Evolutionary conservation across 805 yeast genomes (phyloP).

Genomic region (Kuraishia capsulata): DNA sequence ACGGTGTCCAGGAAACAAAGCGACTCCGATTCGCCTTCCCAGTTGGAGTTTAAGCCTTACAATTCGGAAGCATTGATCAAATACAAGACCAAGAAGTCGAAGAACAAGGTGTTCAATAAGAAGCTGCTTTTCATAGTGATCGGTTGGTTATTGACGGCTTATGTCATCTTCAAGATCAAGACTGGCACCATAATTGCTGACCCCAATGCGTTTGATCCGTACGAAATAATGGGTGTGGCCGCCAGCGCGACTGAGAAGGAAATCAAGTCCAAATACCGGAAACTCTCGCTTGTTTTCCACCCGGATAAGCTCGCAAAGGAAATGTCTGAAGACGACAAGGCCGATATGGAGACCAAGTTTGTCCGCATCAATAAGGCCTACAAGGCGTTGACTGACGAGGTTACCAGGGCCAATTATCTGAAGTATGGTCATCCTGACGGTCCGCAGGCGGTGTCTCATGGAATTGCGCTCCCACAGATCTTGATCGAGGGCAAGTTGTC

Average conservation of each 20-base stretch:
- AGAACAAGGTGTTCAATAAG: conserved; percentile 25
- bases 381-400: conserved; percentile 89
- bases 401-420: conserved; percentile 68
- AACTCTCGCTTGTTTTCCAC: conserved; percentile 79
- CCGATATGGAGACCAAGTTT: conserved; percentile 61
- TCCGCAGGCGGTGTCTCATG: conserved; percentile 81
- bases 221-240: conserved; percentile 71
- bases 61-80: conserved; percentile 20
- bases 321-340: conserved; percentile 44
- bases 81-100: conserved; percentile 16
- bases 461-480: conserved; percentile 91
- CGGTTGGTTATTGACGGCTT: conserved; percentile 57
- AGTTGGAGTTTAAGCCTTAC: conserved; percentile 24
- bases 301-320: conserved; percentile 84
- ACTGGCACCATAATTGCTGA: conserved; percentile 34
- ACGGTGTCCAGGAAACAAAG: conserved; percentile 1
- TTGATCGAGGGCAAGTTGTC: conserved; percentile 75
- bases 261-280: conserved; percentile 75
- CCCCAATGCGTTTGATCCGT: conserved; percentile 65
- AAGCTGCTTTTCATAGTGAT: conserved; percentile 19
- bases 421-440: conserved; percentile 98
- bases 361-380: conserved; percentile 86
- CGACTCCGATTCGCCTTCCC: conserved; percentile 1
- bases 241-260: conserved; percentile 63
- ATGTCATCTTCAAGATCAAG: conserved; percentile 28